Base-by-base conservation (phyloP, 352 stramenopile genomes). In the Pythium inflatum region DNA sequence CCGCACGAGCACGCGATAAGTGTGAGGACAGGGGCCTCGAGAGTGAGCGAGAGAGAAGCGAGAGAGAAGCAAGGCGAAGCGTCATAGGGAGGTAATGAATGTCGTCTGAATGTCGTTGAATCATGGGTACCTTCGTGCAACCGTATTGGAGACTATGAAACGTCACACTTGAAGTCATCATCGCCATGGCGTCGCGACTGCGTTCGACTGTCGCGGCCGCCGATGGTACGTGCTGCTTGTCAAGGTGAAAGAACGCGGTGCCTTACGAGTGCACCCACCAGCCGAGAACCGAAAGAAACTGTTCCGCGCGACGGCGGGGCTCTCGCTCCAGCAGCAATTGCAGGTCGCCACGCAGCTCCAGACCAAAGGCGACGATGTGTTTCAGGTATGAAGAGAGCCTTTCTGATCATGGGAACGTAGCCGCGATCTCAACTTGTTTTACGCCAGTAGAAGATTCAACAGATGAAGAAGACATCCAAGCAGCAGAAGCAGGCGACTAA, bases 391-490 rank as follows among this genome's bases (percentile, higher is more conserved):
- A 27, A 45, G 2, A 2, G 16, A 43, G n/a, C 3, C 28, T 43
- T 31, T 24, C 5, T 22, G 1, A 22, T 48, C 11, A 9, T 16
- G 31, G 18, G 18, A 33, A 33, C 25, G 28, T 8, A 3, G 34
- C 25, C 18, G 40, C 25, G 22, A 43, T 22, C 9, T 59, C 9
- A 40, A 3, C 25, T n/a, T 2, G 24, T 31, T 8, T 56, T 16
- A 20, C 27, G 30, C 6, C 8, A 66, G 62, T 54, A 92, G 85
- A 86, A 71, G 43, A 90, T 92, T 66, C 61, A 77, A 36, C 77
- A 87, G 70, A 87, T 92, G 74, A 90, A 89, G 67, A 87, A 82
- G 25, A 61, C 61, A 8, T 88, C 81, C 7, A 88, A 87, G 54
- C 76, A 79, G 33, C 83, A 91, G 63, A 88, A 89, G 56, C 66